These are phyloP conservation scores for Botrytis deweyae DNA, from an alignment of 2,329 filamentous ascomycete species.

Conservation along the genomic window DNA sequence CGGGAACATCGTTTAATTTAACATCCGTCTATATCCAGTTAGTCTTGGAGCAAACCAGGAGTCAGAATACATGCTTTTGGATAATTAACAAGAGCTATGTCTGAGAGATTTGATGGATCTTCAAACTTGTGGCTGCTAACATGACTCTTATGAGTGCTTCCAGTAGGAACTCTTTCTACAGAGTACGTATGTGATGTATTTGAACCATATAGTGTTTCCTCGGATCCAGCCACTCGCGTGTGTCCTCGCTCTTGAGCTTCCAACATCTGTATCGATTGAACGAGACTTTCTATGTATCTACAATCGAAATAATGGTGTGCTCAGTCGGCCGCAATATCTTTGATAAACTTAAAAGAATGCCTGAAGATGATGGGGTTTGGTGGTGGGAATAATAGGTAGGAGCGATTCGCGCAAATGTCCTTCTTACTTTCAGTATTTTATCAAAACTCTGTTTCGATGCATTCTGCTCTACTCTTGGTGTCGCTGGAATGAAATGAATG, in stretches of 20 bases:
- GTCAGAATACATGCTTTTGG: constrained; percentile 4
- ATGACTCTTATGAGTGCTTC: constrained; percentile 7
- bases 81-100: constrained; percentile 11
- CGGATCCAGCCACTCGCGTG: neutral
- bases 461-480: neutral
- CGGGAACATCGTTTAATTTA: neutral
- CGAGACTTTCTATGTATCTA: neutral
- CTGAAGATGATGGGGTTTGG: neutral
- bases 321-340: neutral
- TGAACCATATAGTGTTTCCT: constrained; percentile 3
- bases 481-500: neutral
- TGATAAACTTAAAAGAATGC: too few species aligned
- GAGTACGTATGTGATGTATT: constrained; percentile 9
- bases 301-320: neutral
- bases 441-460: neutral
- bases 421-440: neutral
- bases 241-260: neutral
- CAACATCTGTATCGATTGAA: neutral
- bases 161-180: constrained; percentile 10
- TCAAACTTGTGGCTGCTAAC: neutral
- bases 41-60: neutral
- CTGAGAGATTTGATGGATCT: neutral
- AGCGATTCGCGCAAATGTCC: neutral
- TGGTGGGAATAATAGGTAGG: neutral
- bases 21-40: neutral